phyloP scores from a whole-genome alignment of 352 stramenopile species.

The Phytophthora sojae region DNA sequence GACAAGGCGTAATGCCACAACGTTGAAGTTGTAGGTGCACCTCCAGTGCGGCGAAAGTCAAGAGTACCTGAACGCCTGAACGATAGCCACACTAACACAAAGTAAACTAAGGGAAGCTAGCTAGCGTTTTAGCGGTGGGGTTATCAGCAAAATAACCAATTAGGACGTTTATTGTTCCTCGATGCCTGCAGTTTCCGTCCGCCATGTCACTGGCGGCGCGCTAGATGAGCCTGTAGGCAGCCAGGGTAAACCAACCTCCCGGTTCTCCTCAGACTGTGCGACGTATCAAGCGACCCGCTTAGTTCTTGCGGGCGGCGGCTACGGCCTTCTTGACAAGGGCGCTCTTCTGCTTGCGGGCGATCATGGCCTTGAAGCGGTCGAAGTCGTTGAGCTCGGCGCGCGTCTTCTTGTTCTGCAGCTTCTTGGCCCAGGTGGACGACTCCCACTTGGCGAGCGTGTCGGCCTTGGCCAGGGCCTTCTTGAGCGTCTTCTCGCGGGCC shows the following conservation, averaged over 20 bases:
- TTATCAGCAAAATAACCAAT: constrained; percentile 49
- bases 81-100: too few relatives aligned
- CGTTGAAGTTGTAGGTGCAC: too few relatives aligned
- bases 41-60: too few relatives aligned
- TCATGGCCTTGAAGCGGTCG: constrained; percentile 99
- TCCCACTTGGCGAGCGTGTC: constrained; percentile 97
- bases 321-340: constrained; percentile 94
- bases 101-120: neutral
- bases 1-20: too few relatives aligned
- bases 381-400: constrained; percentile 97
- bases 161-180: constrained; percentile 53
- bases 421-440: constrained; percentile 97
- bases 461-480: constrained; percentile 88
- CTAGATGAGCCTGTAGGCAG: constrained; percentile 2
- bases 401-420: constrained; percentile 97
- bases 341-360: constrained; percentile 98
- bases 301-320: constrained; percentile 84
- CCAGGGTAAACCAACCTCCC: constrained; percentile 1
- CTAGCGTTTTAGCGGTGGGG: constrained; percentile 10
- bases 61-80: too few relatives aligned
- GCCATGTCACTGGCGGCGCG: neutral
- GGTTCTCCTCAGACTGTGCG: neutral
- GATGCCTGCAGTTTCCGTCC: constrained; percentile 9
- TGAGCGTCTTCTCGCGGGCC: constrained; percentile 95
- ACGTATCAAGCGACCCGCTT: constrained; percentile 21